These are phyloP conservation scores for Vickermania spadyakhi DNA, from an alignment of 208 protist species.

Conservation along the genomic window DNA sequence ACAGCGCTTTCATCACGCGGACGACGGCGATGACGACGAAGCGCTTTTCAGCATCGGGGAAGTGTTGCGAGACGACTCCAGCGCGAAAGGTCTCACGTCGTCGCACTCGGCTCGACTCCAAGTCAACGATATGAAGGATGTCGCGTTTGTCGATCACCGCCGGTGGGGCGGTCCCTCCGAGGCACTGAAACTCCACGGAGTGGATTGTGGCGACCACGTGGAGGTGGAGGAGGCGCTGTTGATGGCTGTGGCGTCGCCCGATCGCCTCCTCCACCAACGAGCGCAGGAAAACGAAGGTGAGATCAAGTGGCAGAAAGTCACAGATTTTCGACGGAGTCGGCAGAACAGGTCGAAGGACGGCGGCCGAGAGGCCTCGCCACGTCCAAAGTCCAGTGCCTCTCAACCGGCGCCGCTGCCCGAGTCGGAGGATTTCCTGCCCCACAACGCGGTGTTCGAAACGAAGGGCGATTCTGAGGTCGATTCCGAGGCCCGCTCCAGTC, in stretches of 20 bases:
- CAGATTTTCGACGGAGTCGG: background rate
- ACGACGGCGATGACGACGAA: conserved; percentile 2
- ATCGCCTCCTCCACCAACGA: background rate
- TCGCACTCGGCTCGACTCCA: background rate
- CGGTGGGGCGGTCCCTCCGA: background rate
- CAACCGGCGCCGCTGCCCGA: background rate
- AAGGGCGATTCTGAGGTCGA: background rate
- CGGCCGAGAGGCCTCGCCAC: background rate
- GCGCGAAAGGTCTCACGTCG: too few relatives aligned
- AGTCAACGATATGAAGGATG: conserved; percentile 21
- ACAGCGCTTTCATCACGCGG: background rate
- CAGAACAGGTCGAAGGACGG: background rate
- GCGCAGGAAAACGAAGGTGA: background rate
- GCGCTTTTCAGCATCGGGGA: background rate
- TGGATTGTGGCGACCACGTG: conserved; percentile 6
- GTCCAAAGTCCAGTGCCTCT: too few relatives aligned
- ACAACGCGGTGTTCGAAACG: background rate
- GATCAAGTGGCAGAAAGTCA: background rate
- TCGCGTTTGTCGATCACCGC: conserved; percentile 9
- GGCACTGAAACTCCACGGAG: background rate
- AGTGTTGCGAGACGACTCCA: background rate
- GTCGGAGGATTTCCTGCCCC: background rate
- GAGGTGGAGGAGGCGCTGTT: conserved; percentile 11
- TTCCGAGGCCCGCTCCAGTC: background rate
- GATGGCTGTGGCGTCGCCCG: background rate